Base-by-base conservation (phyloP, 2,329 filamentous ascomycete genomes). In the Aspergillus awamori region DNA sequence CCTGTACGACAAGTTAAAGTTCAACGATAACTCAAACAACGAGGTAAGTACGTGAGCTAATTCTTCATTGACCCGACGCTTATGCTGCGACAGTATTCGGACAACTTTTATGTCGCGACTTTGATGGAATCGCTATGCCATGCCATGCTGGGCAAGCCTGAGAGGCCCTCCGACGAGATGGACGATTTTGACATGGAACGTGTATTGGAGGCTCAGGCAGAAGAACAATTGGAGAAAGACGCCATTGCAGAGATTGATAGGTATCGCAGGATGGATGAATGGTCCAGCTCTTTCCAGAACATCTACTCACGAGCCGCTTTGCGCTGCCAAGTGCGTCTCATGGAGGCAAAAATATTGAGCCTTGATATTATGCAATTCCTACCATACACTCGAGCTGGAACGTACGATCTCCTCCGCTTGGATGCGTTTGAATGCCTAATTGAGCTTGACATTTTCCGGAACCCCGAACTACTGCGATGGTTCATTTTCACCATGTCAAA, bases 1-100 rank as follows among this genome's bases (percentile, higher is more conserved):
- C 74, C 86, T 99, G 52, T 85, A 96, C 22, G 93, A 97, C 68
- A 91, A 96, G 72, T 82, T 99, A 36, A 89, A 91, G 53, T 94
- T 93, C 79, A 99, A 99, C 72, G 93, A 99, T 77, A 99, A 99
- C 72, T 89, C 90, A 2, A 89, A 91, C 62, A 99, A 99, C 69
- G 81, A 81, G 70, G 80, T 82, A 72, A 70, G 73, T 59, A 22
- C 26, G 56, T 7, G 10, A 47, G 4, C n/a, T 11, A 2, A 53
- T 26, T 43, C 38, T 47, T 33, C 53, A 59, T 58, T 33, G n/a
- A 30, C 55, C 13, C 10, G 15, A n/a, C 51, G 28, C 61, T 62
- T 28, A 67, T 56, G 26, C 28, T 52, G 24, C 36, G 48, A 48
- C 2, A 89, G 53, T 96, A 87, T 72, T 97, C 93, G 5, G 96